Base-by-base conservation (phyloP, 805 yeast species). In the Candida tallmaniae region DNA sequence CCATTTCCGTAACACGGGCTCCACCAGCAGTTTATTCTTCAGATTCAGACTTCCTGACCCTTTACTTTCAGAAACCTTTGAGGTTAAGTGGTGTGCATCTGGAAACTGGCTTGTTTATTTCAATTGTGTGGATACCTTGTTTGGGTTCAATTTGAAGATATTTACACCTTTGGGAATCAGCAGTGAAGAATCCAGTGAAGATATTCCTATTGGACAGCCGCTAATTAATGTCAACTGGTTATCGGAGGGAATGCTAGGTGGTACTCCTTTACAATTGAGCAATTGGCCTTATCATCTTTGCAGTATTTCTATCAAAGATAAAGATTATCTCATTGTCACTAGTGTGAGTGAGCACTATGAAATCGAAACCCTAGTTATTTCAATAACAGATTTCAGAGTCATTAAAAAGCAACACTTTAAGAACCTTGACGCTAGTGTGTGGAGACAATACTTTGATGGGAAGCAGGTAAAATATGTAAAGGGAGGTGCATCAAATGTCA, bases 81-180 rank as follows among this genome's bases (percentile, higher is more conserved):
- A 32, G 3, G 31, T 61, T 7, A 12, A 31, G 14, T 66, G 71
- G 71, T 54, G 65, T 1, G 27, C 40, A 1, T 47, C 56, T 5
- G 69, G 69, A 0, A 50, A 46, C 23, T 65, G 70, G 69, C 39
- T 65, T 3, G 38, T 47, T 22, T 41, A 47, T 24, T 56, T 62
- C 31, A 54, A 51, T 34, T 39, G 37, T 17, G 34, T 26, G 5
- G 52, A 51, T 26, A 34, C 34, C 18, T 41, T 63, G 10, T 51
- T 41, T 36, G 65, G 65, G 5, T 60, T 51, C 42, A 44, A 46
- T 15, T 34, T 64, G 22, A 45, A 42, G 28, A 48, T 60, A 3
- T 55, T 46, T 39, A 54, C 54, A 30, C 26, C 55, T 5, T 36
- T 60, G 19, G 68, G 62, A 2, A 35, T 57, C 12, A 47, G 41